Base-by-base conservation (phyloP, 2,329 filamentous ascomycete genomes). In the Onygenales sp. region DNA sequence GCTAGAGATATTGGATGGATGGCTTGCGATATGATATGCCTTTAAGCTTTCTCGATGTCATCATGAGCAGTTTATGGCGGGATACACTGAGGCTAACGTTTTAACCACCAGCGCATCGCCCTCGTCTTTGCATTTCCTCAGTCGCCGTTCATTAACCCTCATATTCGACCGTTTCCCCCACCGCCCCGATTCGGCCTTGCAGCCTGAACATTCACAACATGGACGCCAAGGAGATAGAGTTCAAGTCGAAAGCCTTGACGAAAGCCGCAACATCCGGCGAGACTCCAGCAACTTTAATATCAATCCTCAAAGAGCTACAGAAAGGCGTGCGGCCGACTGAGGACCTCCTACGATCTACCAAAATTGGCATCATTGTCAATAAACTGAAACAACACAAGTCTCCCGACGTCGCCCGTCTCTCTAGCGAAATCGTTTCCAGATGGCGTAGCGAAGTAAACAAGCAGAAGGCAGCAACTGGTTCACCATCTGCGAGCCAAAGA, bases 291-390 rank as follows among this genome's bases (percentile, higher is more conserved):
- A 86, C 82, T 56, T 80, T 95, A 50, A 75, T 94, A 53, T 77
- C 80, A 51, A 78, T 97, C 57, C 76, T 98, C 51, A 84, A 86
- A 63, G 82, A 85, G 50, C 78, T 97, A 41, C 88, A 92, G 73
- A 84, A 85, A 64, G 87, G 88, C 57, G 84, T 92, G 38, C 80
- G 82, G 46, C 87, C 91, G 8, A 93, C 88, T 2, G 93, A 98
- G 72, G 89, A 96, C 61, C 81, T 95, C 62, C 77, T 98, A 60
- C 84, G 92, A 65, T 86, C 86, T 43, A 97, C 92, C n/a, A 87
- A 86, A 62, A 92, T 95, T 50, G 93, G 93, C 62, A 85, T 95
- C 60, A 83, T 86, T 50, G 87, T 97, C 58, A 92, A 91, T 69
- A 92, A 90, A 68, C 81, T 86, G 56, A 90, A 94, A 69, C 71